A percentile compares a stretch with the other conserved stretches of the same genome.
Conservation (phyloP, 495 filamentous ascomycete species). For the Chaetomium tenue region DNA sequence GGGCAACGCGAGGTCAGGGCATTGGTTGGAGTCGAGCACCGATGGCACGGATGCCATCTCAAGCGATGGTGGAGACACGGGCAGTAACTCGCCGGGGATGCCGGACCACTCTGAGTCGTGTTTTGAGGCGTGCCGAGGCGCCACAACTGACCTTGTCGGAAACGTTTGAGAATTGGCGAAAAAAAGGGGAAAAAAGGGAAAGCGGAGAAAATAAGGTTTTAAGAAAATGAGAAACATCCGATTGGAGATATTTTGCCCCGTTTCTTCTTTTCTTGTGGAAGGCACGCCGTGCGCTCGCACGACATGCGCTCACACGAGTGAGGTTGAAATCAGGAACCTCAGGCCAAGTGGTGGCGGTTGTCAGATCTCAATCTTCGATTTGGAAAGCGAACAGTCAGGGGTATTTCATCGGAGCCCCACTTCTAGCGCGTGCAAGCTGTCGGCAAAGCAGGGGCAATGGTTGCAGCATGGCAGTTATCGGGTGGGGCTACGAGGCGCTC, state of each 20-base stretch:
- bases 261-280: not conserved
- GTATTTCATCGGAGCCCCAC: not conserved
- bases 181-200: not conserved
- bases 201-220: not conserved
- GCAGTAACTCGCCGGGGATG: not conserved
- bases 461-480: not conserved
- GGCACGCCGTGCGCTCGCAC: too few species aligned
- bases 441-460: not conserved
- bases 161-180: not conserved
- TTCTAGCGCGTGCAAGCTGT: not conserved
- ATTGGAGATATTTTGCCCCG: not conserved
- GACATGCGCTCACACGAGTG: too few species aligned
- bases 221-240: not conserved
- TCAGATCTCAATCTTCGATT: slow-evolving; percentile 11
- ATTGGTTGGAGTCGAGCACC: too few species aligned
- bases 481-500: not conserved
- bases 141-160: not conserved
- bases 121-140: slow-evolving; percentile 1
- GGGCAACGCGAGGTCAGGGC: not conserved
- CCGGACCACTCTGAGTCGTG: slow-evolving; percentile 4
- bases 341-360: not conserved
- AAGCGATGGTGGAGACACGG: not conserved
- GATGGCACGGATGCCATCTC: too few species aligned
- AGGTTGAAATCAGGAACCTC: too few species aligned
- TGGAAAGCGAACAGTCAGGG: not conserved